These are phyloP conservation scores for Alnus glutinosa DNA, from an alignment of 306 rosid species.

Conservation along the genomic window DNA sequence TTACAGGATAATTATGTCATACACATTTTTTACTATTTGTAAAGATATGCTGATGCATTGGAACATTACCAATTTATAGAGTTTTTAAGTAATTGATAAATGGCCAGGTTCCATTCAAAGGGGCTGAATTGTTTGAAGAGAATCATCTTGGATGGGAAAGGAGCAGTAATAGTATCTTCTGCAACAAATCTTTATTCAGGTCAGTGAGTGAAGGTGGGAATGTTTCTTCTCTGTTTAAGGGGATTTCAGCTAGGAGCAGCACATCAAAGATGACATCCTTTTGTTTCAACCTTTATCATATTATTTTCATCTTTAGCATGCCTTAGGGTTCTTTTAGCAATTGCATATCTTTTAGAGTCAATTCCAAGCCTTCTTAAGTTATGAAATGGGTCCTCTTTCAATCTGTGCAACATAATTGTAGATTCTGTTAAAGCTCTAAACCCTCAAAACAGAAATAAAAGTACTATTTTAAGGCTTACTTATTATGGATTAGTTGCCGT, in stretches of 20 bases:
- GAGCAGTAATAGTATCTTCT: neutral
- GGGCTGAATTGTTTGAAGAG: neutral
- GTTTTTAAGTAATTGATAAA: neutral
- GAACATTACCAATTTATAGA: neutral
- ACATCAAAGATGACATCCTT: slow-evolving; percentile 1
- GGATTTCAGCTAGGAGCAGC: neutral
- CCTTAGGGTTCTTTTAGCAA: neutral
- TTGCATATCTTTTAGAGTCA: neutral
- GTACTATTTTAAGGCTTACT: neutral
- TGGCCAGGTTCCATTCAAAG: neutral
- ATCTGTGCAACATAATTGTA: neutral
- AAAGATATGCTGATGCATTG: neutral
- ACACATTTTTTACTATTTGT: neutral
- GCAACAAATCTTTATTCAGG: neutral
- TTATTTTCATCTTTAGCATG: neutral
- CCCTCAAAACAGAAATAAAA: neutral
- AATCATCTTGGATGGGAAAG: neutral
- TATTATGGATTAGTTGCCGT: neutral
- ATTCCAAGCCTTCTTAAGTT: neutral
- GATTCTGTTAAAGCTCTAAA: neutral
- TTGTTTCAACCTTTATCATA: neutral
- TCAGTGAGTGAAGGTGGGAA: neutral
- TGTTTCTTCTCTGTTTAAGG: neutral
- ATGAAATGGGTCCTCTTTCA: neutral
- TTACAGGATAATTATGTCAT: neutral